phyloP scores from a whole-genome alignment of 352 stramenopile species.

The Globisporangium cystogenes region DNA sequence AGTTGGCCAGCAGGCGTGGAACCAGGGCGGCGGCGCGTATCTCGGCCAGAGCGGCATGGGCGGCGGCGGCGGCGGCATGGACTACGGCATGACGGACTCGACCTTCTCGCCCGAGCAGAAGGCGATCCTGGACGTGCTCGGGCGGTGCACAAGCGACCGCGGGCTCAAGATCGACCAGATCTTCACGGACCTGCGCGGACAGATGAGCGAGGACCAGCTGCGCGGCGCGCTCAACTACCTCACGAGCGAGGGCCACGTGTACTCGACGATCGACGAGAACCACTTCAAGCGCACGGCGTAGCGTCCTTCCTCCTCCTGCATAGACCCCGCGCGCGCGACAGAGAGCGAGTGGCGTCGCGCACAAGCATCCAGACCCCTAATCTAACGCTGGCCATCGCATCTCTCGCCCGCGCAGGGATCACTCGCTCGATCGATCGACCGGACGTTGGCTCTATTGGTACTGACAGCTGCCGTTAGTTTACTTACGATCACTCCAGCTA shows the following conservation, averaged over 20 bases:
- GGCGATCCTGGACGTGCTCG: conserved; percentile 73
- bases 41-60: conserved; percentile 17
- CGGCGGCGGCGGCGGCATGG: conserved; percentile 29
- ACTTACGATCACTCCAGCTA: conserved; percentile 7
- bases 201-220: conserved; percentile 63
- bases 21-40: conserved; percentile 17
- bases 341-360: too few species aligned
- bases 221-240: conserved; percentile 74
- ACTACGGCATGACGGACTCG: conserved; percentile 66
- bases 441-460: conserved; percentile 9
- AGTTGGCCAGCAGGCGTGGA: conserved; percentile 23
- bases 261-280: conserved; percentile 90
- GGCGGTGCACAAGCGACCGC: conserved; percentile 60
- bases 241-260: conserved; percentile 85
- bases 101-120: conserved; percentile 75
- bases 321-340: not conserved
- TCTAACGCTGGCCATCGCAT: too few species aligned
- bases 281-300: conserved; percentile 88
- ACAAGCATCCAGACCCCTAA: too few species aligned
- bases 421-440: too few species aligned
- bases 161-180: conserved; percentile 84
- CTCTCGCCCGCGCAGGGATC: too few species aligned
- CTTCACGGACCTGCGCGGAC: conserved; percentile 44
- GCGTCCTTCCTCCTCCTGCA: not conserved
- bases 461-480: conserved; percentile 9